Conservation (phyloP, 2,329 filamentous ascomycete genomes). For the Cladorrhinum sp. region DNA sequence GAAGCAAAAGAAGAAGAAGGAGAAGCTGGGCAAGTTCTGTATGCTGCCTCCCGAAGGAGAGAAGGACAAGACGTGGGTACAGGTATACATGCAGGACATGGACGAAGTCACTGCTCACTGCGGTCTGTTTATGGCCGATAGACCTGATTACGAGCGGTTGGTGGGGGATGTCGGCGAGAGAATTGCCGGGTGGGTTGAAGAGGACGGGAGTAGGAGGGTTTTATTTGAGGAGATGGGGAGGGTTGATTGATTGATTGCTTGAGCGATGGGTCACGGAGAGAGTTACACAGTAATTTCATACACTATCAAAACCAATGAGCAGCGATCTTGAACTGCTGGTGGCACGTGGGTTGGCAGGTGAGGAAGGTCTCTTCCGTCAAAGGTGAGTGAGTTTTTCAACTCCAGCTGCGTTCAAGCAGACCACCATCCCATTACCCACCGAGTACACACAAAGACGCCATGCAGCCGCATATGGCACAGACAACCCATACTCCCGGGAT, state of each 20-base stretch:
- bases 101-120: slow-evolving; percentile 87
- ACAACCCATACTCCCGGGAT: neutral
- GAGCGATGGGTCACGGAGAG: too few species aligned
- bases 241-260: neutral
- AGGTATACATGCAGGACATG: slow-evolving; percentile 75
- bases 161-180: slow-evolving; percentile 69
- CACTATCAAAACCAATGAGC: too few species aligned
- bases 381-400: too few species aligned
- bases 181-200: slow-evolving; percentile 67
- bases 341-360: too few species aligned
- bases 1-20: slow-evolving; percentile 20
- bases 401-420: too few species aligned
- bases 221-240: slow-evolving; percentile 29
- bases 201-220: slow-evolving; percentile 50
- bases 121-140: slow-evolving; percentile 69
- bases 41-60: slow-evolving; percentile 61
- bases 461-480: too few species aligned
- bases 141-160: slow-evolving; percentile 67
- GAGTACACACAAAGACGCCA: too few species aligned
- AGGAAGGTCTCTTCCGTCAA: too few species aligned
- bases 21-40: slow-evolving; percentile 66
- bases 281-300: too few species aligned
- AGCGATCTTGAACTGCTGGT: too few species aligned
- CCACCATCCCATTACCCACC: too few species aligned
- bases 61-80: slow-evolving; percentile 70